These are phyloP conservation scores for Lonicera japonica DNA, from an alignment of 129 eudicot species.

Conservation along the genomic window DNA sequence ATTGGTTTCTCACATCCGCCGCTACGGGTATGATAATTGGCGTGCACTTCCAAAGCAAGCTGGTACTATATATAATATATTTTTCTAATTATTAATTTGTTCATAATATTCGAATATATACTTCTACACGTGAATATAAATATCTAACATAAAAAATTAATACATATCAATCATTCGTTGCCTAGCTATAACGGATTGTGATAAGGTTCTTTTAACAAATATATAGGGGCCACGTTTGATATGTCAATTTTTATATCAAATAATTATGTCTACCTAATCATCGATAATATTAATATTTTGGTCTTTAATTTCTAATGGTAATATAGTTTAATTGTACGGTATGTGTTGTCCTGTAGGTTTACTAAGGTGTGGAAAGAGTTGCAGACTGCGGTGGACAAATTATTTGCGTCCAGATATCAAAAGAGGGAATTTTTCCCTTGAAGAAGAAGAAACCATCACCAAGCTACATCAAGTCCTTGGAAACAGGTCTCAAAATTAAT, in stretches of 20 bases:
- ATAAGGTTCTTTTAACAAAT: no score
- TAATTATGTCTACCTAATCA: no score
- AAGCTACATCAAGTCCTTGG: constrained; percentile 3
- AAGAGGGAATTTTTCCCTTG: constrained; percentile 4
- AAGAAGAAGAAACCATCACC: constrained; percentile 12
- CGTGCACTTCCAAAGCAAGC: constrained; percentile 11
- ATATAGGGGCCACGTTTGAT: no score
- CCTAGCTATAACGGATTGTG: no score
- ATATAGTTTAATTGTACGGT: background rate
- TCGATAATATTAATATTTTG: no score
- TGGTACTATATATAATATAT: background rate
- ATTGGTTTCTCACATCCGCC: background rate
- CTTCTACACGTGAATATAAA: no score
- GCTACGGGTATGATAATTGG: constrained; percentile 1
- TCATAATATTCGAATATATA: no score
- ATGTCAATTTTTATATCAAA: no score
- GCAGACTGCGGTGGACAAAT: constrained; percentile 17
- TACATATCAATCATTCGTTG: no score
- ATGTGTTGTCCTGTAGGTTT: background rate
- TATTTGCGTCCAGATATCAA: constrained; percentile 14
- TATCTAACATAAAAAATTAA: no score
- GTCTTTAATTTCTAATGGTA: background rate
- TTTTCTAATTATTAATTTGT: no score
- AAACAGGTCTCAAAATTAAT: constrained; percentile 7
- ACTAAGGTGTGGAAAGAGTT: constrained; percentile 17